These are phyloP conservation scores for Aaosphaeria arxii DNA, from an alignment of 2,329 filamentous ascomycete species.

Conservation along the genomic window DNA sequence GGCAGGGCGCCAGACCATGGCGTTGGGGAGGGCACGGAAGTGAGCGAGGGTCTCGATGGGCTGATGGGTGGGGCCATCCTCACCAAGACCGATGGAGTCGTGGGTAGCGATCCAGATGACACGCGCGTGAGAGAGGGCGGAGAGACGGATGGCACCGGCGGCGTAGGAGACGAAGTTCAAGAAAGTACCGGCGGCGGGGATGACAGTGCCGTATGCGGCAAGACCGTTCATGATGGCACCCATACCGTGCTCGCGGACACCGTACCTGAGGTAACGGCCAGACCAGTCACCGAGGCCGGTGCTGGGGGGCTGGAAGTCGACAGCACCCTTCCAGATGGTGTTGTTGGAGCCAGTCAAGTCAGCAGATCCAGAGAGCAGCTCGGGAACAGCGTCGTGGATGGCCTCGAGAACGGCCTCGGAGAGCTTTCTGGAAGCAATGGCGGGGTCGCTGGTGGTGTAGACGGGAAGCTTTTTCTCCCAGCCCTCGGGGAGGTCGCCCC, in stretches of 20 bases:
- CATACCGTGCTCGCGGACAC: conserved; percentile 91
- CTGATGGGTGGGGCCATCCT: conserved; percentile 98
- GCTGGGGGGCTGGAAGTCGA: conserved; percentile 93
- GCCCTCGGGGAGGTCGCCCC: conserved; percentile 83
- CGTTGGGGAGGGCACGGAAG: conserved; percentile 98
- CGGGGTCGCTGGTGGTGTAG: conserved; percentile 81
- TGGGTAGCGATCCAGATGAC: conserved; percentile 95
- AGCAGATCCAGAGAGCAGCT: conserved; percentile 92
- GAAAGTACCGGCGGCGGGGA: conserved; percentile 95
- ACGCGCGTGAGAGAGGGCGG: conserved; percentile 85
- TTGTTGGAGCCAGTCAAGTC: conserved; percentile 99
- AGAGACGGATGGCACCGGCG: conserved; percentile 91
- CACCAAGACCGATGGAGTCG: conserved; percentile 98
- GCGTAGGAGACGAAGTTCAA: conserved; percentile 99
- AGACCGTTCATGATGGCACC: conserved; percentile 93
- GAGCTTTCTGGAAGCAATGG: conserved; percentile 91
- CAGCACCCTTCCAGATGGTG: conserved; percentile 94
- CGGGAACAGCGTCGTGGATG: conserved; percentile 78
- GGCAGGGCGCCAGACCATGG: conserved; percentile 98
- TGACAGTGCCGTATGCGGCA: conserved; percentile 88
- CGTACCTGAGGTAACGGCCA: conserved; percentile 90
- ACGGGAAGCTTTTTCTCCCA: conserved; percentile 93
- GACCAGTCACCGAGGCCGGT: conserved; percentile 83
- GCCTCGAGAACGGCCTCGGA: conserved; percentile 91
- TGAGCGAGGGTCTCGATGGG: conserved; percentile 97